Conservation (phyloP, 805 yeast species). For the Wickerhamiella lipophila region DNA sequence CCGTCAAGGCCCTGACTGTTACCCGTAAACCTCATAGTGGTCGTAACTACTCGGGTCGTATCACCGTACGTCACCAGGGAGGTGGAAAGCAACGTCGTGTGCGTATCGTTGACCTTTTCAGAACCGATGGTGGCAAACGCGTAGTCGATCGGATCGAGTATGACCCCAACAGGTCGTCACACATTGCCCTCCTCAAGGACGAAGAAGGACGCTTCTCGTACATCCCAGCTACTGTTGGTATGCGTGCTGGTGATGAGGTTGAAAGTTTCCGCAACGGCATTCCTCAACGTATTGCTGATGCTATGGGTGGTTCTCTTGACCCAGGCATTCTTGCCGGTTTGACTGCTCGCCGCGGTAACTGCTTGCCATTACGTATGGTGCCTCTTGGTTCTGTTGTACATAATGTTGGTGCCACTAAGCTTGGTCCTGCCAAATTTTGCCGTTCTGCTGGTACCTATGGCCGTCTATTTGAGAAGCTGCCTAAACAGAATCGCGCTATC, state of each 20-base stretch:
- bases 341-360: slow-evolving; percentile 86
- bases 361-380: slow-evolving; percentile 81
- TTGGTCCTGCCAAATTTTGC: slow-evolving; percentile 78
- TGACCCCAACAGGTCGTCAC: slow-evolving; percentile 90
- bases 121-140: slow-evolving; percentile 58
- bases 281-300: slow-evolving; percentile 56
- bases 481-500: slow-evolving; percentile 57
- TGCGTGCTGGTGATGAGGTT: slow-evolving; percentile 83
- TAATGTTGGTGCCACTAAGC: slow-evolving; percentile 63
- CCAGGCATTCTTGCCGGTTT: slow-evolving; percentile 81
- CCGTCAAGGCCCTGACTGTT: slow-evolving; percentile 60
- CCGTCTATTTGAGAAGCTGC: slow-evolving; percentile 66
- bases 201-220: slow-evolving; percentile 52
- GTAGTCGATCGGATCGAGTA: slow-evolving; percentile 80
- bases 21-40: slow-evolving; percentile 69
- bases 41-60: slow-evolving; percentile 75
- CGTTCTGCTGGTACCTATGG: slow-evolving; percentile 93
- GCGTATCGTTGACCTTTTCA: slow-evolving; percentile 64
- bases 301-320: slow-evolving; percentile 85
- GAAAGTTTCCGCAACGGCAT: slow-evolving; percentile 85
- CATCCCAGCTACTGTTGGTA: slow-evolving; percentile 81
- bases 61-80: slow-evolving; percentile 89
- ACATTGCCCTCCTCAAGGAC: slow-evolving; percentile 67
- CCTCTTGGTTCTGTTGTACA: slow-evolving; percentile 91
- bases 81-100: slow-evolving; percentile 91